phyloP scores from a whole-genome alignment of 202 grass and related monocot species.

The Hordeum pubiflorum region DNA sequence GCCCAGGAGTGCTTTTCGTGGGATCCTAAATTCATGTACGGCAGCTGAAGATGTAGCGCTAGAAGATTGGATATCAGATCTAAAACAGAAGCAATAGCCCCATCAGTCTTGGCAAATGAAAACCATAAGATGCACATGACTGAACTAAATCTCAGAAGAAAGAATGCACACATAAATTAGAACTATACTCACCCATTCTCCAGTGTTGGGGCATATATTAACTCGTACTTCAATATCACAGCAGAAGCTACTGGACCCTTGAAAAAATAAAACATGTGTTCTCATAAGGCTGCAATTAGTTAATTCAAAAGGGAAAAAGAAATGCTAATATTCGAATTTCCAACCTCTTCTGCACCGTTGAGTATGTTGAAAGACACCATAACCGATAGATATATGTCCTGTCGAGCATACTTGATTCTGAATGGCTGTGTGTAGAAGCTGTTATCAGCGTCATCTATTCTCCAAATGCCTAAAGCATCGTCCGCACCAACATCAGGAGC shows the following conservation, averaged over 20 bases:
- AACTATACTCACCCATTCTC: slow-evolving; percentile 60
- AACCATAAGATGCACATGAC: slow-evolving; percentile 9
- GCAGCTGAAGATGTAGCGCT: slow-evolving; percentile 53
- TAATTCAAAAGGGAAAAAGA: slow-evolving; percentile 14
- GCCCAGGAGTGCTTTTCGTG: slow-evolving; percentile 69
- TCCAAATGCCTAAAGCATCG: slow-evolving; percentile 81
- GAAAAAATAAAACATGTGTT: slow-evolving; percentile 34
- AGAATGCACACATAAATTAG: neutral
- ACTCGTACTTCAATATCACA: slow-evolving; percentile 91
- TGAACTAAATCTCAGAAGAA: slow-evolving; percentile 10
- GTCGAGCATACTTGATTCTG: slow-evolving; percentile 90
- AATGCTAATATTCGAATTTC: neutral
- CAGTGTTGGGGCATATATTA: slow-evolving; percentile 75
- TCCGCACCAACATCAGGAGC: slow-evolving; percentile 65
- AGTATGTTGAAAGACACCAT: slow-evolving; percentile 96
- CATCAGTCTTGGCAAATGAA: slow-evolving; percentile 15
- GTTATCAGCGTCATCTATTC: slow-evolving; percentile 84
- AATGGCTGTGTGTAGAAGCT: slow-evolving; percentile 96
- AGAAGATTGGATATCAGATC: slow-evolving; percentile 68
- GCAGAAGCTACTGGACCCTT: slow-evolving; percentile 62
- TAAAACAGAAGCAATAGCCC: slow-evolving; percentile 30
- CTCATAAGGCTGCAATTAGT: slow-evolving; percentile 17
- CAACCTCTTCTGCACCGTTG: slow-evolving; percentile 72
- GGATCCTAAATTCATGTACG: slow-evolving; percentile 93
- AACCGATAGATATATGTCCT: slow-evolving; percentile 85